Conservation (phyloP, 108 stramenopile species). For the Cyclotella baltica region DNA sequence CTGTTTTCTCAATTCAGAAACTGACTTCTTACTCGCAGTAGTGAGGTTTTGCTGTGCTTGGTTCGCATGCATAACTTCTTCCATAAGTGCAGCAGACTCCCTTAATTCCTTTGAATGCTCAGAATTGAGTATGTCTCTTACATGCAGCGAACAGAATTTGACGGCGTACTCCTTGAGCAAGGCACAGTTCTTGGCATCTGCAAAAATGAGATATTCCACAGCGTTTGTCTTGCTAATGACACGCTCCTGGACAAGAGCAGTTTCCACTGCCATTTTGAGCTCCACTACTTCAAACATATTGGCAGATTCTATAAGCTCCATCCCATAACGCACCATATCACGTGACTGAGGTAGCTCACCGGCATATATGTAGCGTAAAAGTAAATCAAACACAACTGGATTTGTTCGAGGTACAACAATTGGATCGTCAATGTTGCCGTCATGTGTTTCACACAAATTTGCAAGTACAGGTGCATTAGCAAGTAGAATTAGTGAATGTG, state of each 20-base stretch:
- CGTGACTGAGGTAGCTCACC: not conserved
- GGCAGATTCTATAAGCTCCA: not conserved
- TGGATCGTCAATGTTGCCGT: too few species aligned
- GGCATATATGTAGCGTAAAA: not conserved
- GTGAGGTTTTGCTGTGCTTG: too few species aligned
- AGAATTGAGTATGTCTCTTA: not conserved
- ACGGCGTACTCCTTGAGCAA: not conserved
- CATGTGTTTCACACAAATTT: too few species aligned
- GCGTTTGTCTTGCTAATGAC: not conserved
- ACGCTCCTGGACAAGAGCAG: not conserved
- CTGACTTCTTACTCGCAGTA: too few species aligned
- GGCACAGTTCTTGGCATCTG: not conserved
- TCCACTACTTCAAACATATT: not conserved
- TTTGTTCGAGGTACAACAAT: too few species aligned
- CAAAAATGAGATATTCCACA: not conserved
- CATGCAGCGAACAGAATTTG: not conserved
- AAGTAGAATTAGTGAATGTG: too few species aligned
- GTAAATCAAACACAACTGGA: not conserved
- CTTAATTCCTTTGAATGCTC: not conserved
- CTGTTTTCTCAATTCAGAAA: too few species aligned
- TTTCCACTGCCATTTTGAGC: not conserved
- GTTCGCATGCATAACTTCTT: too few species aligned
- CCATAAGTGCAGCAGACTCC: too few species aligned
- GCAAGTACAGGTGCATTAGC: too few species aligned
- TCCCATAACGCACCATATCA: not conserved